phyloP scores from a whole-genome alignment of 768 basidiomycete genomes.

The Pseudohyphozyma bogoriensis region DNA sequence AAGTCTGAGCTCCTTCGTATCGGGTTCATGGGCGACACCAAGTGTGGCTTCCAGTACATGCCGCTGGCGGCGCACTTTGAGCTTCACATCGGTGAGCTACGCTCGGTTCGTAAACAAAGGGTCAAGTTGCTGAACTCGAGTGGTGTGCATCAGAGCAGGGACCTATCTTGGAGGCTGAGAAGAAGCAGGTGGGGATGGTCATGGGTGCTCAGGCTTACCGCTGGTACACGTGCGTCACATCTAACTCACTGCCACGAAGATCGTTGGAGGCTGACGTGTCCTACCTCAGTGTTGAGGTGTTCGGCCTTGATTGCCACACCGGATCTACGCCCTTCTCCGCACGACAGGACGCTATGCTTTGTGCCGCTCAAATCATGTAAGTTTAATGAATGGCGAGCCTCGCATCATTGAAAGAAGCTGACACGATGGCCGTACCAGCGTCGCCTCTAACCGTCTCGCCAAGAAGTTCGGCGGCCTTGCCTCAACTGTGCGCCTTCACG shows the following conservation, averaged over 20 bases:
- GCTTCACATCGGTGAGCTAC: conserved; percentile 16
- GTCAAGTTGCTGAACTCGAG: neutral
- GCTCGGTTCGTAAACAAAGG: too few species aligned
- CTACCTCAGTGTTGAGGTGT: neutral
- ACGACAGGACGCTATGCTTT: neutral
- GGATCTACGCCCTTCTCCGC: conserved; percentile 16
- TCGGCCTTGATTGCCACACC: conserved; percentile 14
- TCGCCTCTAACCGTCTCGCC: neutral
- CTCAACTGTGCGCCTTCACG: neutral
- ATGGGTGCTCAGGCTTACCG: neutral
- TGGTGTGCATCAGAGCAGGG: neutral
- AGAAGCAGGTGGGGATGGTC: neutral
- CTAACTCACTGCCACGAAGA: neutral
- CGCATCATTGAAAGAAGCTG: too few species aligned
- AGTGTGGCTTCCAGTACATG: neutral
- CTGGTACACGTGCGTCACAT: neutral
- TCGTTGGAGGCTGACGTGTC: neutral
- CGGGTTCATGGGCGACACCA: conserved; percentile 11
- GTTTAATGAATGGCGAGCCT: too few species aligned
- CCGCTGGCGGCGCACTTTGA: conserved; percentile 20
- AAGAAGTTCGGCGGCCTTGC: neutral
- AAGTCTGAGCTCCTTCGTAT: conserved; percentile 11
- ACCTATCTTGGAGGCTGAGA: neutral
- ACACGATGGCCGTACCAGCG: too few species aligned
- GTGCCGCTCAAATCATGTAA: neutral